Conservation (phyloP, 108 stramenopile species). For the Seminavis robusta region DNA sequence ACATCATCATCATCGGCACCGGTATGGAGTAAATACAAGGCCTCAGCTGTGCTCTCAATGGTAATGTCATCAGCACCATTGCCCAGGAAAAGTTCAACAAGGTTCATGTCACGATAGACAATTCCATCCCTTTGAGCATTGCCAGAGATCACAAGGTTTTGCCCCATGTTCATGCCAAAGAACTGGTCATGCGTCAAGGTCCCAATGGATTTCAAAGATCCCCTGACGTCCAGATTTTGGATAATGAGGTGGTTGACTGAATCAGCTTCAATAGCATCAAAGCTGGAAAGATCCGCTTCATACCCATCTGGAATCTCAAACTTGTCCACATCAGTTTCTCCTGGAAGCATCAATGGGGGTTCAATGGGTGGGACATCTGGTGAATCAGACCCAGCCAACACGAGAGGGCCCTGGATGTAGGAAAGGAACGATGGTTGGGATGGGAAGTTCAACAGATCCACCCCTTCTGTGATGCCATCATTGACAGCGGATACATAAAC, state of each 20-base stretch:
- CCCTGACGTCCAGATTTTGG: slow-evolving; percentile 25
- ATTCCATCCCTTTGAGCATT: slow-evolving; percentile 14
- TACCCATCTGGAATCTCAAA: background rate
- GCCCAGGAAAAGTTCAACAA: slow-evolving; percentile 25
- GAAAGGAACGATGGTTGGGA: slow-evolving; percentile 26
- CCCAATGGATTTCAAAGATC: slow-evolving; percentile 12
- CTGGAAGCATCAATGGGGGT: slow-evolving; percentile 25
- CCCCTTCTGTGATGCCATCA: slow-evolving; percentile 29
- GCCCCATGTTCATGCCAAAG: slow-evolving; percentile 28
- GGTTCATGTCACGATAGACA: slow-evolving; percentile 18
- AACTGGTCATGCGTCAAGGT: slow-evolving; percentile 12
- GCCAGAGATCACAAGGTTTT: slow-evolving; percentile 13
- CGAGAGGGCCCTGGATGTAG: background rate
- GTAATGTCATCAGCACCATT: slow-evolving; percentile 20
- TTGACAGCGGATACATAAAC: slow-evolving; percentile 28
- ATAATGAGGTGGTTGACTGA: slow-evolving; percentile 29
- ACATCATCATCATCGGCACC: slow-evolving; percentile 22
- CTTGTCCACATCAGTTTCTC: slow-evolving; percentile 21
- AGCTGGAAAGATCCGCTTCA: slow-evolving; percentile 4
- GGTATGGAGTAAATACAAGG: slow-evolving; percentile 25
- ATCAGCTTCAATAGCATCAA: too few relatives aligned
- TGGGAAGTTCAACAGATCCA: slow-evolving; percentile 29
- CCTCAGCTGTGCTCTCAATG: slow-evolving; percentile 19
- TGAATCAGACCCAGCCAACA: slow-evolving; percentile 17
- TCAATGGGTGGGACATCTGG: slow-evolving; percentile 17